Evolutionary conservation across 2,329 filamentous ascomycete genomes (phyloP).

Genomic region (Alternaria brassicae): DNA sequence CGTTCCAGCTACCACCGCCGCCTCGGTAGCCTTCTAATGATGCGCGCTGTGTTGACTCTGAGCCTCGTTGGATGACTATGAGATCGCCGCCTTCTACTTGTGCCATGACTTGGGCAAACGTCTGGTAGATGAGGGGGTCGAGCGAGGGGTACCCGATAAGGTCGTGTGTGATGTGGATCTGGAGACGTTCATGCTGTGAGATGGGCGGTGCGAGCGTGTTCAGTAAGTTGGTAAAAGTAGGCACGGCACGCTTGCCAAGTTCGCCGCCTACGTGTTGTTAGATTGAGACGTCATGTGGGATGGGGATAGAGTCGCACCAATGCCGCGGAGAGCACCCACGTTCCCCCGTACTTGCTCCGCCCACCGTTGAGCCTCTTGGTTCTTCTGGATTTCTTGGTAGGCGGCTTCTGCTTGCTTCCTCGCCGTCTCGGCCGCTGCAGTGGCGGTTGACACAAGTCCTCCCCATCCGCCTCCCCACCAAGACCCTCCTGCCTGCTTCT

Average conservation of each 20-base stretch:
- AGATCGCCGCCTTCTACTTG: conserved; percentile 97
- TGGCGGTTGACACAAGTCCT: conserved; percentile 80
- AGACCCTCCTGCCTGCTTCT: conserved; percentile 50
- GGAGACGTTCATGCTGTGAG: conserved; percentile 92
- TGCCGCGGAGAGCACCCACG: conserved; percentile 75
- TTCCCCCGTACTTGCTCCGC: conserved; percentile 92
- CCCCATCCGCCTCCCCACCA: conserved; percentile 78
- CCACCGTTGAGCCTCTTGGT: conserved; percentile 96
- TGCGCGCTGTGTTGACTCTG: conserved; percentile 76
- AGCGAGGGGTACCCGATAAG: conserved; percentile 92
- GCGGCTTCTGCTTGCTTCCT: conserved; percentile 92
- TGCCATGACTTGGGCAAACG: conserved; percentile 96
- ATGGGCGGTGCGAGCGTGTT: conserved; percentile 96
- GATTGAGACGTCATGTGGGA: conserved; percentile 3
- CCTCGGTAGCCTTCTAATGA: conserved; percentile 65
- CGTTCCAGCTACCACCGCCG: conserved; percentile 77
- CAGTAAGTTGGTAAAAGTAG: conserved; percentile 92
- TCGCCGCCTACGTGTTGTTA: conserved; percentile 73
- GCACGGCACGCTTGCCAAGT: conserved; percentile 72
- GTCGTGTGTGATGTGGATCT: conserved; percentile 97
- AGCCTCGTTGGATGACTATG: conserved; percentile 90
- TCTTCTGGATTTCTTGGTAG: conserved; percentile 93
- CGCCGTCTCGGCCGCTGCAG: conserved; percentile 78
- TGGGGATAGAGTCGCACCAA: conserved; percentile 63
- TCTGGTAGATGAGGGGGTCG: conserved; percentile 87